Evolutionary conservation across 2,329 filamentous ascomycete genomes (phyloP).

Genomic region (Cytospora mali): DNA sequence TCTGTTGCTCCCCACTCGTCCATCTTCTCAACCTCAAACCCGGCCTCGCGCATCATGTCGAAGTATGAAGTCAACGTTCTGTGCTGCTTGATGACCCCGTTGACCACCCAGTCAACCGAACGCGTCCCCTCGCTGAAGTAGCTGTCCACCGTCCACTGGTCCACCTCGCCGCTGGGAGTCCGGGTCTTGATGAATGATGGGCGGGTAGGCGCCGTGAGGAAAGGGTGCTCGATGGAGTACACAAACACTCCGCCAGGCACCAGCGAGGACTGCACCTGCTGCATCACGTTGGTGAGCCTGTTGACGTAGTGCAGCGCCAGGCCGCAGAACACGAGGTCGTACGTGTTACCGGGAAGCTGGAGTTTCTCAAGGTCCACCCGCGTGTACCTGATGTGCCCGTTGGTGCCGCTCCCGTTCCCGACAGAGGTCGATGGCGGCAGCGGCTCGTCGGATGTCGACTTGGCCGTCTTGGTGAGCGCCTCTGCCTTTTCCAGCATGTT

Average conservation of each 20-base stretch:
- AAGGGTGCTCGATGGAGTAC: constrained; percentile 52
- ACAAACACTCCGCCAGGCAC: constrained; percentile 42
- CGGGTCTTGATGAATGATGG: constrained; percentile 33
- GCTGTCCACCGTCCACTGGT: constrained; percentile 45
- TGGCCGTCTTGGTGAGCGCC: constrained; percentile 31
- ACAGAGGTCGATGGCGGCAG: constrained; percentile 1
- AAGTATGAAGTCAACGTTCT: constrained; percentile 47
- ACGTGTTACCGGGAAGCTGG: constrained; percentile 32
- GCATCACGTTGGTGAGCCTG: constrained; percentile 38
- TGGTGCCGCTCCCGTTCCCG: background rate
- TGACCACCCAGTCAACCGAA: constrained; percentile 45
- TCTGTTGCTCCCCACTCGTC: constrained; percentile 40
- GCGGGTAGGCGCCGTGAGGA: constrained; percentile 46
- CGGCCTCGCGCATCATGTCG: constrained; percentile 39
- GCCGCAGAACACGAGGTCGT: constrained; percentile 46
- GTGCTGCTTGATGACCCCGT: constrained; percentile 50
- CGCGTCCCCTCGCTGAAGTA: constrained; percentile 47
- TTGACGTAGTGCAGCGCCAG: constrained; percentile 46
- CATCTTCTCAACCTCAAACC: constrained; percentile 43
- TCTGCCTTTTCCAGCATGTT: constrained; percentile 47
- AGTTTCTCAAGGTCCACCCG: constrained; percentile 41
- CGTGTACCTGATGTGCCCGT: constrained; percentile 36
- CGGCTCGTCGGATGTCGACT: constrained; percentile 17
- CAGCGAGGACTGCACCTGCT: constrained; percentile 38
- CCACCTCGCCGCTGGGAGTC: constrained; percentile 31